Percentiles rank a stretch among this genome's conserved stretches.
These are phyloP conservation scores for Astrothelium subdiscretum DNA, from an alignment of 495 filamentous ascomycete genomes.

Conservation along the genomic window DNA sequence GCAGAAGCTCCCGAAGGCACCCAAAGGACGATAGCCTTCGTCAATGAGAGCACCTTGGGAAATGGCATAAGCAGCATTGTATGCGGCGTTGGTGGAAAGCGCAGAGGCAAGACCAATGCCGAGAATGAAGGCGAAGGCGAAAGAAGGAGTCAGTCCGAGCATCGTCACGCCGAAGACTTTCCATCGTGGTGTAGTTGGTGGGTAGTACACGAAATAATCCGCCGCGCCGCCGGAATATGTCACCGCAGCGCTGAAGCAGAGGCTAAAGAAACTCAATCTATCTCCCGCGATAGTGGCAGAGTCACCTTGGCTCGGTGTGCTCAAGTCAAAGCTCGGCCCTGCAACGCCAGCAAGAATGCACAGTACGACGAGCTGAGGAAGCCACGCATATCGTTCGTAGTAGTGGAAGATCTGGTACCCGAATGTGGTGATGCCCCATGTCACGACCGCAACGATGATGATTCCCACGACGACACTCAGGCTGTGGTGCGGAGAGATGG, in stretches of 20 bases:
- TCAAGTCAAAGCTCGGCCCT: slow-evolving; percentile 49
- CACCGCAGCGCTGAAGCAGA: slow-evolving; percentile 52
- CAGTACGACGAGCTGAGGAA: slow-evolving; percentile 54
- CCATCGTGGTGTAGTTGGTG: slow-evolving; percentile 39
- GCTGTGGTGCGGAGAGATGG: slow-evolving; percentile 48
- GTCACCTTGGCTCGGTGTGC: slow-evolving; percentile 38
- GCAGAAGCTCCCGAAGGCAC: slow-evolving; percentile 62
- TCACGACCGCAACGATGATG: slow-evolving; percentile 54
- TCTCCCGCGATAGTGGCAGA: slow-evolving; percentile 45
- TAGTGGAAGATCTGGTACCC: slow-evolving; percentile 60
- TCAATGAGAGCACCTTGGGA: slow-evolving; percentile 58
- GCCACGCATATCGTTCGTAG: slow-evolving; percentile 62
- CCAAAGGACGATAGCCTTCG: slow-evolving; percentile 49
- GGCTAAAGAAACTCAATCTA: slow-evolving; percentile 55
- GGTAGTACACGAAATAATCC: slow-evolving; percentile 59
- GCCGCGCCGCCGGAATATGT: slow-evolving; percentile 49
- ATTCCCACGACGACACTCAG: slow-evolving; percentile 60
- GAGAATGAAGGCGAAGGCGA: slow-evolving; percentile 50
- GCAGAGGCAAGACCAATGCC: slow-evolving; percentile 61
- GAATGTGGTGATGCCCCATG: slow-evolving; percentile 58
- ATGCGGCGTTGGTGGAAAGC: slow-evolving; percentile 38
- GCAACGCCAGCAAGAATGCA: slow-evolving; percentile 59
- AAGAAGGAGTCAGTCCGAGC: slow-evolving; percentile 37
- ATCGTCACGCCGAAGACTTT: slow-evolving; percentile 28
- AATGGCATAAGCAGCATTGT: slow-evolving; percentile 42